Evolutionary conservation across 441 rosid genomes (phyloP).

Genomic region (Pelargonium fulgidum): DNA sequence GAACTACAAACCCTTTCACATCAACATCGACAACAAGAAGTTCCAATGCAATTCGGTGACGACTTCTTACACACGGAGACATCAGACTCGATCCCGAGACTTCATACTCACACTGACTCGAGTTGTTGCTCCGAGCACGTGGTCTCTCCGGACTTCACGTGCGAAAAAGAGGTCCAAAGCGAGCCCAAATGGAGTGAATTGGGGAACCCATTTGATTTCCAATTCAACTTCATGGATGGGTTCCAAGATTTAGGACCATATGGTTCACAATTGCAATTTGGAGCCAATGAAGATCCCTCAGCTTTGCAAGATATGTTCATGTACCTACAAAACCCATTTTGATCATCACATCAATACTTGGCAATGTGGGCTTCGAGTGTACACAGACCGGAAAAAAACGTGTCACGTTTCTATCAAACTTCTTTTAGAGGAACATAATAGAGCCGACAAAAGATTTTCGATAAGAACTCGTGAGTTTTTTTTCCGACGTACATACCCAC

Average conservation of each 20-base stretch:
- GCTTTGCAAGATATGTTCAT: constrained; percentile 51
- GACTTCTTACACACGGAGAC: constrained; percentile 37
- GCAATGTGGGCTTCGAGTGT: too few relatives aligned
- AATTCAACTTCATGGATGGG: constrained; percentile 36
- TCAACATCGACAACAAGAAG: background rate
- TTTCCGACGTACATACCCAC: too few relatives aligned
- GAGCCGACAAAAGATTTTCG: too few relatives aligned
- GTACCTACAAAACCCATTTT: constrained; percentile 32
- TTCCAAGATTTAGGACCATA: constrained; percentile 39
- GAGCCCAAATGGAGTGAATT: constrained; percentile 45
- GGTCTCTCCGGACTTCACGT: constrained; percentile 50
- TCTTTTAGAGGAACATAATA: too few relatives aligned
- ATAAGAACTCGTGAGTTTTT: too few relatives aligned
- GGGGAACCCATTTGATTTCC: constrained; percentile 33
- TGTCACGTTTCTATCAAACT: too few relatives aligned
- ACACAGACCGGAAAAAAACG: too few relatives aligned
- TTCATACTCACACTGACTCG: constrained; percentile 61
- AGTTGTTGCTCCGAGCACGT: constrained; percentile 62
- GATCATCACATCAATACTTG: background rate
- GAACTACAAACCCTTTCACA: constrained; percentile 31
- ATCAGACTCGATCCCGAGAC: constrained; percentile 52
- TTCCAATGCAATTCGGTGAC: constrained; percentile 14
- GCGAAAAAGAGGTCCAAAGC: constrained; percentile 67
- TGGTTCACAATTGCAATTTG: constrained; percentile 42
- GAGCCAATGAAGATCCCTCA: constrained; percentile 46